Percentiles rank a stretch among this genome's conserved stretches.
These are phyloP conservation scores for Nepenthes gracilis DNA, from an alignment of 148 eudicot genomes.

Conservation along the genomic window DNA sequence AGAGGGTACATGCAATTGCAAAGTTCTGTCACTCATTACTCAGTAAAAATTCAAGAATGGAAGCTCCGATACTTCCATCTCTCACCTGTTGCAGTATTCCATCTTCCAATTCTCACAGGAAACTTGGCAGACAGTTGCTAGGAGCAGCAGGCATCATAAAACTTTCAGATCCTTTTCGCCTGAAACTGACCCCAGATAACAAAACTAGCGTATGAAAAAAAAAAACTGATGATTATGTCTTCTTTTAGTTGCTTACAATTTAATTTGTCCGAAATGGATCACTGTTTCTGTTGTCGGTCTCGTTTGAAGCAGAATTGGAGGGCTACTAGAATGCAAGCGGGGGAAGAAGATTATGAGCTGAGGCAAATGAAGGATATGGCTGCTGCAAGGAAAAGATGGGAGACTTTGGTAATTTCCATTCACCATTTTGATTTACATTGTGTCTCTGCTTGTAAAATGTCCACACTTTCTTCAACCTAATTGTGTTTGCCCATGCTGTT, in stretches of 20 bases:
- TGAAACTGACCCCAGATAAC: slow-evolving; percentile 6
- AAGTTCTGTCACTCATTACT: not conserved
- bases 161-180: slow-evolving; percentile 7
- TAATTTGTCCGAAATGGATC: slow-evolving; percentile 11
- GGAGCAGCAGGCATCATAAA: slow-evolving; percentile 14
- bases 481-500: no score
- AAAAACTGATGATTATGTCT: no score
- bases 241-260: not conserved
- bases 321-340: slow-evolving; percentile 48
- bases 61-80: slow-evolving; percentile 13
- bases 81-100: slow-evolving; percentile 6
- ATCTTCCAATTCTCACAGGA: slow-evolving; percentile 8
- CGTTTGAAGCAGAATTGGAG: slow-evolving; percentile 23
- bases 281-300: not conserved
- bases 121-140: slow-evolving; percentile 4
- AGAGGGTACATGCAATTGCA: no score
- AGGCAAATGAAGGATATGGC: slow-evolving; percentile 95
- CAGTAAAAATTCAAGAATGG: slow-evolving; percentile 15
- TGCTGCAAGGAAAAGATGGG: slow-evolving; percentile 94
- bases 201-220: slow-evolving; percentile 17
- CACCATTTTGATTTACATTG: not conserved
- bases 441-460: not conserved
- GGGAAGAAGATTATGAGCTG: slow-evolving; percentile 71
- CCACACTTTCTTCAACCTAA: not conserved
- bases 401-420: slow-evolving; percentile 49